Conservation (phyloP, 169 alveolate genomes). For the Plasmodium relictum region DNA sequence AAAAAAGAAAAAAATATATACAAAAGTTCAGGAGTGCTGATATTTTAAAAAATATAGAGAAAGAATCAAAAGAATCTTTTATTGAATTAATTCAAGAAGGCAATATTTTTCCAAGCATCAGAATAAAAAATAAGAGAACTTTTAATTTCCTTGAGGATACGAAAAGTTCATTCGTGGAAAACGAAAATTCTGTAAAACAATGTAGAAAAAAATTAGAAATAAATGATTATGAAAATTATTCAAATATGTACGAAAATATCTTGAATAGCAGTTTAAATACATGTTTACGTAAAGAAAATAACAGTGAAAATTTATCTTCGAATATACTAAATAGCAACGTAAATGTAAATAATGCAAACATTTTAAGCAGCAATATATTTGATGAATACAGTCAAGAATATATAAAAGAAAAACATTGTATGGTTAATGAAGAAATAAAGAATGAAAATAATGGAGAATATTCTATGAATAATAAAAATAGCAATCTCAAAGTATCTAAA, state of each 20-base stretch:
- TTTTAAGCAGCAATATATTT: conserved; percentile 22
- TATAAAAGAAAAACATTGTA: conserved; percentile 22
- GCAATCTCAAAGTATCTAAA: not conserved
- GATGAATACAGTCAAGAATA: conserved; percentile 35
- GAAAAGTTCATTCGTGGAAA: not conserved
- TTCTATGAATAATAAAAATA: conserved; percentile 11
- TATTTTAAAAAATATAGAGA: conserved; percentile 8
- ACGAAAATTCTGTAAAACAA: not conserved
- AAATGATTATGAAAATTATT: conserved; percentile 5
- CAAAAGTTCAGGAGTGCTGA: conserved; percentile 6
- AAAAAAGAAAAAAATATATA: not conserved
- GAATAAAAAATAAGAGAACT: not conserved
- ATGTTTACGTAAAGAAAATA: not conserved
- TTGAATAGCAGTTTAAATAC: conserved; percentile 7
- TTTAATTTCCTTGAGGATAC: not conserved
- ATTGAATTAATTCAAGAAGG: conserved; percentile 42
- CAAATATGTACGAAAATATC: conserved; percentile 11
- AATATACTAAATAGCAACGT: conserved; percentile 8
- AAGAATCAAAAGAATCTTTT: conserved; percentile 57
- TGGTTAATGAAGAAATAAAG: conserved; percentile 18
- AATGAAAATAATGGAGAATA: conserved; percentile 1
- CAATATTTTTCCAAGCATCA: conserved; percentile 37
- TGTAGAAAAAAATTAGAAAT: not conserved
- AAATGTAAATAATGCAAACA: conserved; percentile 1
- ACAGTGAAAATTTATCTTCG: not conserved